These are phyloP conservation scores for Micractinium conductrix DNA, from an alignment of 139 green algal genomes.

Conservation along the genomic window DNA sequence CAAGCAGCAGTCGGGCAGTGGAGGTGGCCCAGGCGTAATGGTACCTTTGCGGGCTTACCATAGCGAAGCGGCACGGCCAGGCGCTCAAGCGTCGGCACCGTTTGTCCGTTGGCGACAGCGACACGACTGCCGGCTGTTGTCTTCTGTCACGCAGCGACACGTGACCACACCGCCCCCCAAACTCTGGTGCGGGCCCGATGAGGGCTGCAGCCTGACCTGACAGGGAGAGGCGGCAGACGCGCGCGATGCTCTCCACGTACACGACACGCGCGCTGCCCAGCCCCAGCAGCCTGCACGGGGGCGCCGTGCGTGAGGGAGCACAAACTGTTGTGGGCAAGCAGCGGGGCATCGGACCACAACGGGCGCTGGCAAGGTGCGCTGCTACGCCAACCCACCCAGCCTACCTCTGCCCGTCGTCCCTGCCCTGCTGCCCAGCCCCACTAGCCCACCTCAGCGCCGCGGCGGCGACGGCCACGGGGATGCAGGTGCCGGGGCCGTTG, in stretches of 20 bases:
- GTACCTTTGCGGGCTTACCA: too few species aligned
- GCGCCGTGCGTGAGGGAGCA: too few species aligned
- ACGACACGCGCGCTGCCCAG: conserved; percentile 60
- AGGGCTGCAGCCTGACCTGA: too few species aligned
- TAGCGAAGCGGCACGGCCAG: not conserved
- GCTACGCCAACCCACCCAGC: too few species aligned
- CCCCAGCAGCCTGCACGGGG: conserved; percentile 40
- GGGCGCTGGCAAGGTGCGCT: too few species aligned
- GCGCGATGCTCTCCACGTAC: conserved; percentile 92
- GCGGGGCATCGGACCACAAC: too few species aligned
- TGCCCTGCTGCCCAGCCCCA: conserved; percentile 30
- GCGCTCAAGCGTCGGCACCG: not conserved
- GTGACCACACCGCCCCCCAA: not conserved
- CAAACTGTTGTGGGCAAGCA: too few species aligned
- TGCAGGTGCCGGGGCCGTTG: conserved; percentile 91
- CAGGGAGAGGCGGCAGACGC: conserved; percentile 77
- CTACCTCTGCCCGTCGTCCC: too few species aligned
- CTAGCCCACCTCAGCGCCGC: conserved; percentile 43
- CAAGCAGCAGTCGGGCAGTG: too few species aligned
- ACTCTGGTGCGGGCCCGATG: too few species aligned
- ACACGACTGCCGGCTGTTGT: not conserved
- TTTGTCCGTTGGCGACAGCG: not conserved
- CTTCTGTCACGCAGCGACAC: not conserved
- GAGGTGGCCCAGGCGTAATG: too few species aligned
- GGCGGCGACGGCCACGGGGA: conserved; percentile 77